These are phyloP conservation scores for Coemansia brasiliensis DNA, from an alignment of 192 early-diverging fungal species.

Conservation along the genomic window DNA sequence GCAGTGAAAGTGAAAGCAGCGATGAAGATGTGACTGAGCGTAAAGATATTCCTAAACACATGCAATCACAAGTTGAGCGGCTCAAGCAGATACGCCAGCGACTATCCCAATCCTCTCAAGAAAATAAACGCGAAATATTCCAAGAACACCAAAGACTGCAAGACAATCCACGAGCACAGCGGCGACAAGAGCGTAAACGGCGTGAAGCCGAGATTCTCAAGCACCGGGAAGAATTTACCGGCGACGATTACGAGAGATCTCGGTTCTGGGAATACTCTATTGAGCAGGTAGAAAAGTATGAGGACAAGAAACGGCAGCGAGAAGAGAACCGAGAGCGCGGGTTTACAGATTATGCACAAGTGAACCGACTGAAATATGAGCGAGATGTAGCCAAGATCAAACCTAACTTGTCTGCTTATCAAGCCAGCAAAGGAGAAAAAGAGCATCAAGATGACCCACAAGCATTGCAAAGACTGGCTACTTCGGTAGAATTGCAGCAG, in stretches of 20 bases:
- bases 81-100: constrained; percentile 25
- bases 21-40: constrained; percentile 41
- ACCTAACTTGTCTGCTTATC: constrained; percentile 77
- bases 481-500: constrained; percentile 75
- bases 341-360: constrained; percentile 85
- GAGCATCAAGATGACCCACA: constrained; percentile 59
- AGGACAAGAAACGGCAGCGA: constrained; percentile 64
- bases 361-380: constrained; percentile 86
- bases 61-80: constrained; percentile 30
- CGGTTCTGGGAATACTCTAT: constrained; percentile 83
- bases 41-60: constrained; percentile 25
- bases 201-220: constrained; percentile 75
- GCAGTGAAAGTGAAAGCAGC: constrained; percentile 12
- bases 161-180: constrained; percentile 64
- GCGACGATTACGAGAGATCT: constrained; percentile 81
- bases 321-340: constrained; percentile 63
- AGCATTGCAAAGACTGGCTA: constrained; percentile 70
- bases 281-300: constrained; percentile 79
- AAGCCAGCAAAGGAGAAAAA: constrained; percentile 34
- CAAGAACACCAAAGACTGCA: constrained; percentile 73
- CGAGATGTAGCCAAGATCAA: constrained; percentile 76
- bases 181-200: constrained; percentile 65
- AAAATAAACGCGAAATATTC: constrained; percentile 75
- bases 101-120: constrained; percentile 40
- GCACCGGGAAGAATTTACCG: constrained; percentile 60